These are phyloP conservation scores for Persicaria tinctoria DNA, from an alignment of 148 eudicot species.

Conservation along the genomic window DNA sequence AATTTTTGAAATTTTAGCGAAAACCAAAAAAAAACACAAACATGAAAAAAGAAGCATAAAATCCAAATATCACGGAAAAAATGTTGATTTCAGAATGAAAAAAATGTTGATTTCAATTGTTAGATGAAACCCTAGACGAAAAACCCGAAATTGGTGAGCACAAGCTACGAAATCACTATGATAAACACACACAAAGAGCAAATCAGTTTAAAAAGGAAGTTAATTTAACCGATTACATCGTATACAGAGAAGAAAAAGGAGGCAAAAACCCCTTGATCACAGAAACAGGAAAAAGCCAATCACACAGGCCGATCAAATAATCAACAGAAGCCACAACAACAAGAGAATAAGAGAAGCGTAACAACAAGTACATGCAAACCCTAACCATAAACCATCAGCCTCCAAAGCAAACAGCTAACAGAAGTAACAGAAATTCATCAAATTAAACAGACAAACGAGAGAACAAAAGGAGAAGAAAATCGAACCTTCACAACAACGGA, in stretches of 20 bases:
- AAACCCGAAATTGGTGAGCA: not conserved
- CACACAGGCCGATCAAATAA: not conserved
- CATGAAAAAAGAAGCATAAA: no score
- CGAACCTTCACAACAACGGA: conserved; percentile 62
- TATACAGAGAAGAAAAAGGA: not conserved
- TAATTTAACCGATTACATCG: not conserved
- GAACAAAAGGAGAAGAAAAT: not conserved
- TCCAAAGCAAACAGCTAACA: not conserved
- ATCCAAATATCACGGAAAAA: no score
- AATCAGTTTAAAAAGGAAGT: not conserved
- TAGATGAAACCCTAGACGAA: not conserved
- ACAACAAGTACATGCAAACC: not conserved
- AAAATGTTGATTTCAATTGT: not conserved
- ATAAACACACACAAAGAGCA: not conserved
- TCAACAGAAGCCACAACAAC: not conserved
- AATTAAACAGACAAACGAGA: not conserved
- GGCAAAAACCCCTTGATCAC: not conserved
- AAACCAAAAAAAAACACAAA: not conserved
- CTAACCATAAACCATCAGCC: not conserved
- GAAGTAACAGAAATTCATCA: not conserved
- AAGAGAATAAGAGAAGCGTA: not conserved
- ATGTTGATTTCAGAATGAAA: no score
- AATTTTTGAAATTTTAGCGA: not conserved
- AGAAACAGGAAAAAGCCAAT: not conserved
- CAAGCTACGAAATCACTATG: not conserved